Percentiles rank a stretch among this genome's conserved stretches.
Conservation (phyloP, 352 stramenopile genomes). For the Phytophthora hybrid region DNA sequence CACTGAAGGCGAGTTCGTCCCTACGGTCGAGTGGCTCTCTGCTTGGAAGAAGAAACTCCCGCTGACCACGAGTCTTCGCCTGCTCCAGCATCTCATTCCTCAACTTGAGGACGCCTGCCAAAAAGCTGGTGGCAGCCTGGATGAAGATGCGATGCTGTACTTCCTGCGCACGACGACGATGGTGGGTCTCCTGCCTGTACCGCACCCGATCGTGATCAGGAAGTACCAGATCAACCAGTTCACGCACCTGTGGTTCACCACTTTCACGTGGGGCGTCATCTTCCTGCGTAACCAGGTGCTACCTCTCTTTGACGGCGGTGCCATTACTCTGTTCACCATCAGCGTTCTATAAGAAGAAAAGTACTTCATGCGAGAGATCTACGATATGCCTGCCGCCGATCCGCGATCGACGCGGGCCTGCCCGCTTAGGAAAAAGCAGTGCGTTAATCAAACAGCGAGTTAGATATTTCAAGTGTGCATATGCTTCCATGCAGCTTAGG, state of each 20-base stretch:
- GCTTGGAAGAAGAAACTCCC: constrained; percentile 96
- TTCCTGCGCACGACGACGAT: constrained; percentile 98
- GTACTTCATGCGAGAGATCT: constrained; percentile 19
- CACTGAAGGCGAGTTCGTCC: constrained; percentile 73
- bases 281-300: constrained; percentile 98
- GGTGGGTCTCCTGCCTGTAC: constrained; percentile 97
- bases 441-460: constrained; percentile 41
- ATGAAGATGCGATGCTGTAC: constrained; percentile 97
- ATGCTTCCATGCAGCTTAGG: constrained; percentile 15
- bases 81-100: constrained; percentile 96
- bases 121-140: constrained; percentile 87
- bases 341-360: constrained; percentile 69
- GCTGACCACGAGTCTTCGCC: constrained; percentile 94
- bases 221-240: constrained; percentile 99
- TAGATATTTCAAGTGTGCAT: constrained; percentile 33
- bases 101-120: constrained; percentile 82
- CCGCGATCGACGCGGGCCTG: constrained; percentile 29
- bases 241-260: constrained; percentile 99
- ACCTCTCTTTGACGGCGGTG: constrained; percentile 97
- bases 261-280: constrained; percentile 99
- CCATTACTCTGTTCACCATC: constrained; percentile 97
- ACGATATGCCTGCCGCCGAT: not conserved
- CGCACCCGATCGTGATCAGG: constrained; percentile 98
- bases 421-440: constrained; percentile 10
- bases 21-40: constrained; percentile 94